Conservation (phyloP, 208 protist genomes). For the Borovskyia barvae region DNA sequence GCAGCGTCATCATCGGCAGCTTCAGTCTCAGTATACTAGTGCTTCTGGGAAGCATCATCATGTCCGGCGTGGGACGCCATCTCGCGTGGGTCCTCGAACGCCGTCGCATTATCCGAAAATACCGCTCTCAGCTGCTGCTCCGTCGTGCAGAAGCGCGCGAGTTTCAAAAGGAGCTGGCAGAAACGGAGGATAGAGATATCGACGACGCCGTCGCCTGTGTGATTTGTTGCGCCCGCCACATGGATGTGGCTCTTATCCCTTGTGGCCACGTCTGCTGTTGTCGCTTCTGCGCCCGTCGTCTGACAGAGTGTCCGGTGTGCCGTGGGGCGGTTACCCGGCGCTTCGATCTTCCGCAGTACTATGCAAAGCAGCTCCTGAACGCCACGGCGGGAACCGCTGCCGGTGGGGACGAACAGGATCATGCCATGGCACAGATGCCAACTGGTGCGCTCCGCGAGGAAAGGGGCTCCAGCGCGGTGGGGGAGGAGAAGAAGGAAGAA, state of each 20-base stretch:
- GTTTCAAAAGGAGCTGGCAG: slow-evolving; percentile 29
- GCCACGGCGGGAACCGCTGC: not conserved
- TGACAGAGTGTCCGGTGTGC: slow-evolving; percentile 45
- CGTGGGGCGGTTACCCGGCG: slow-evolving; percentile 28
- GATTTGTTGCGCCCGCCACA: slow-evolving; percentile 42
- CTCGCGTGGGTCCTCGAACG: slow-evolving; percentile 38
- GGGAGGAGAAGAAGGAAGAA: no score
- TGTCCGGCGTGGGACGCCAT: slow-evolving; percentile 32
- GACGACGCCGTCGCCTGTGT: slow-evolving; percentile 37
- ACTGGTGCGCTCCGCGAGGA: no score
- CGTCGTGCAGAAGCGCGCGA: slow-evolving; percentile 26
- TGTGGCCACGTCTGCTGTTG: slow-evolving; percentile 53
- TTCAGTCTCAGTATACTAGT: slow-evolving; percentile 36
- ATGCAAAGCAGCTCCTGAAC: slow-evolving; percentile 27
- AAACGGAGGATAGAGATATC: slow-evolving; percentile 25
- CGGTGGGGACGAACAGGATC: no score
- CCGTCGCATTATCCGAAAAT: slow-evolving; percentile 24
- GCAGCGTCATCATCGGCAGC: slow-evolving; percentile 27
- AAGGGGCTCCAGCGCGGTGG: no score
- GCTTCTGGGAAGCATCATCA: slow-evolving; percentile 37
- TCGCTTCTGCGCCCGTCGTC: slow-evolving; percentile 34
- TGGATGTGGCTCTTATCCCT: slow-evolving; percentile 40
- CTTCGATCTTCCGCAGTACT: slow-evolving; percentile 39
- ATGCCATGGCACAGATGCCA: no score
- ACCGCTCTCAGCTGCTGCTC: slow-evolving; percentile 18